Evolutionary conservation across 192 early-diverging fungal genomes (phyloP).

Genomic region (Backusella circina): DNA sequence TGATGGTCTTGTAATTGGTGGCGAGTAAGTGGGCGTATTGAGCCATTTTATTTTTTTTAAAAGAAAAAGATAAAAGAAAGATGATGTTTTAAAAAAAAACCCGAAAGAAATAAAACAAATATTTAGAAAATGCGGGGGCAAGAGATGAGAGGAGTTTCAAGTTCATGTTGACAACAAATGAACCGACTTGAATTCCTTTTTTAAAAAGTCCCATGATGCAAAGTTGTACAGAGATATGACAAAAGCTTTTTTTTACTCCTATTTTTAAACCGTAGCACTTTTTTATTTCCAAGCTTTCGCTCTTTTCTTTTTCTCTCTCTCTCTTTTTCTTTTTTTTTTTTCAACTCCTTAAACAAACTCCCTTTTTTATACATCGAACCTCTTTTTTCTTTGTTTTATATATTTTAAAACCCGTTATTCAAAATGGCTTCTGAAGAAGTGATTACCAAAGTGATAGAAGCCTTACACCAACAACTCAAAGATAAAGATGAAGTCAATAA

Average conservation of each 20-base stretch:
- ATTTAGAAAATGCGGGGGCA: neutral
- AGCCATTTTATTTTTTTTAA: conserved; percentile 14
- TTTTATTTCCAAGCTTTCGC: neutral
- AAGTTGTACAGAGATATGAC: neutral
- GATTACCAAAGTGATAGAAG: conserved; percentile 14
- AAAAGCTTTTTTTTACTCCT: neutral
- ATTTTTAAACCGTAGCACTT: neutral
- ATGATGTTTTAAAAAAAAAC: neutral
- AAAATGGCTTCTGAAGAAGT: conserved; percentile 21
- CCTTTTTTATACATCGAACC: neutral
- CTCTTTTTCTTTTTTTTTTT: neutral
- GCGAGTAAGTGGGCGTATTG: conserved; percentile 72
- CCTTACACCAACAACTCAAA: conserved; percentile 20
- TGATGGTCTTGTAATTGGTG: conserved; percentile 63
- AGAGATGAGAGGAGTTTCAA: neutral
- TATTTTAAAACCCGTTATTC: neutral
- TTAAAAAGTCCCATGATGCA: neutral
- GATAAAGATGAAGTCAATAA: conserved; percentile 21
- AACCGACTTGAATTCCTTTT: neutral
- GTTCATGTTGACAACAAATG: neutral
- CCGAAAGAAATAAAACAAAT: neutral
- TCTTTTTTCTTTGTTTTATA: conserved; percentile 4
- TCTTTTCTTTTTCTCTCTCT: neutral
- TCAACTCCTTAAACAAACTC: neutral
- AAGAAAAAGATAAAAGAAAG: neutral